Evolutionary conservation across 805 yeast genomes (phyloP).

Genomic region (Wickerhamomyces mucosus): DNA sequence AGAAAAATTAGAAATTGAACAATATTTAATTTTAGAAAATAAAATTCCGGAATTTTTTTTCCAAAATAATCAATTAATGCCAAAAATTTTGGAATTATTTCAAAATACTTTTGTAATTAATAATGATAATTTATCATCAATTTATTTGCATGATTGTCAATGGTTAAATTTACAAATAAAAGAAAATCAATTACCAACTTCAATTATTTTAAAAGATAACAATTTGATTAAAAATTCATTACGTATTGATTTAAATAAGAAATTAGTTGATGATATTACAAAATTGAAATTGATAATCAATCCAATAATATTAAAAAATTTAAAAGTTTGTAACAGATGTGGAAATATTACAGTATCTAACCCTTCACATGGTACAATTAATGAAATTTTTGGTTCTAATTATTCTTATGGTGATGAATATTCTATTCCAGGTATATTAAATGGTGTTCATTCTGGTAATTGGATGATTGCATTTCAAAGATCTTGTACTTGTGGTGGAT

Average conservation of each 20-base stretch:
- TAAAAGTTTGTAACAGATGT: constrained; percentile 45
- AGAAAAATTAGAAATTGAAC: constrained; percentile 13
- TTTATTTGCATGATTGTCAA: constrained; percentile 43
- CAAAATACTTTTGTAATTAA: background rate
- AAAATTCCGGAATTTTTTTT: constrained; percentile 18
- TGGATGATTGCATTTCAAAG: constrained; percentile 66
- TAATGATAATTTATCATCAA: constrained; percentile 1
- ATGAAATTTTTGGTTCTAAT: constrained; percentile 8
- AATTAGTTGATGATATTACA: constrained; percentile 23
- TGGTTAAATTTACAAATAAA: constrained; percentile 45
- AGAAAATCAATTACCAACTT: constrained; percentile 19
- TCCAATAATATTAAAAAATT: constrained; percentile 7
- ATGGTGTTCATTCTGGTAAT: constrained; percentile 22
- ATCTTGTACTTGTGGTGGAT: constrained; percentile 70
- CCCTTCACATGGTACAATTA: too few relatives aligned
- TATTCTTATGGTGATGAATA: constrained; percentile 18
- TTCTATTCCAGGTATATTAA: constrained; percentile 7
- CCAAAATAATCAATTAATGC: constrained; percentile 3
- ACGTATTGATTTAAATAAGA: constrained; percentile 21
- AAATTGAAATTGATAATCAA: constrained; percentile 16
- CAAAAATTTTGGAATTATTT: constrained; percentile 2
- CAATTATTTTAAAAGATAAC: constrained; percentile 25
- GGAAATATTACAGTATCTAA: constrained; percentile 34
- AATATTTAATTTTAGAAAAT: constrained; percentile 16
- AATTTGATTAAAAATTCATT: constrained; percentile 22